Evolutionary conservation across 179 eudicot species (phyloP).

Genomic region (Corrigiola litoralis): DNA sequence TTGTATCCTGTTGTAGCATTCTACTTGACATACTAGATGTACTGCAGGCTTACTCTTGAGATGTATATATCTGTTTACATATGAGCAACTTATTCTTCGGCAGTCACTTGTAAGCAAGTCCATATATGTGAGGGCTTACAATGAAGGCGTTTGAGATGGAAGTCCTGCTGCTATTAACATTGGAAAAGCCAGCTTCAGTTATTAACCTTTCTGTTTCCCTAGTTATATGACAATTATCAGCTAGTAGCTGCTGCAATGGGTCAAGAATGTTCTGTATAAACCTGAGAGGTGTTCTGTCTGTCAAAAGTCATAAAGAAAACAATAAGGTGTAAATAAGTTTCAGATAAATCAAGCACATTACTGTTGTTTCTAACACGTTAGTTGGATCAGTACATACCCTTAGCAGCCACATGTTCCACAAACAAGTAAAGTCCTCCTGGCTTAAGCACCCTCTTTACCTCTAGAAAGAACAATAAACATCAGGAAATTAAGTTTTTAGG

Average conservation of each 20-base stretch:
- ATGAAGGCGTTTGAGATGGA: constrained; percentile 45
- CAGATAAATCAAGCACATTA: background rate
- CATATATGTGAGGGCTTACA: constrained; percentile 70
- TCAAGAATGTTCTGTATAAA: constrained; percentile 54
- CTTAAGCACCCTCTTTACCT: constrained; percentile 86
- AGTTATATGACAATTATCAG: constrained; percentile 88
- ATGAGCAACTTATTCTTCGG: too few species aligned
- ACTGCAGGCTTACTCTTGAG: too few species aligned
- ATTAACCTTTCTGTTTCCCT: constrained; percentile 54
- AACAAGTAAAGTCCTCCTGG: constrained; percentile 84
- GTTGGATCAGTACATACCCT: constrained; percentile 39
- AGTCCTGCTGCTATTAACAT: constrained; percentile 36
- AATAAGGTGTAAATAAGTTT: background rate
- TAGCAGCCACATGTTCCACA: constrained; percentile 92
- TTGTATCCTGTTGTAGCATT: too few species aligned
- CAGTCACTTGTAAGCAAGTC: constrained; percentile 64
- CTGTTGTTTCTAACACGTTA: background rate
- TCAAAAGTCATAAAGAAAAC: constrained; percentile 2
- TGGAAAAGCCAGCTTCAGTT: constrained; percentile 72
- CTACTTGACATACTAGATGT: too few species aligned
- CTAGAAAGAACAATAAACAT: constrained; percentile 27
- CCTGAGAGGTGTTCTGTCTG: constrained; percentile 71
- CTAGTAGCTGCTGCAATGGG: constrained; percentile 70
- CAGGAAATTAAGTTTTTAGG: background rate
- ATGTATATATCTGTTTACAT: too few species aligned